Percentiles rank a stretch among this genome's conserved stretches.
These are phyloP conservation scores for Phyllosticta citriasiana DNA, from an alignment of 2,329 filamentous ascomycete genomes.

Conservation along the genomic window DNA sequence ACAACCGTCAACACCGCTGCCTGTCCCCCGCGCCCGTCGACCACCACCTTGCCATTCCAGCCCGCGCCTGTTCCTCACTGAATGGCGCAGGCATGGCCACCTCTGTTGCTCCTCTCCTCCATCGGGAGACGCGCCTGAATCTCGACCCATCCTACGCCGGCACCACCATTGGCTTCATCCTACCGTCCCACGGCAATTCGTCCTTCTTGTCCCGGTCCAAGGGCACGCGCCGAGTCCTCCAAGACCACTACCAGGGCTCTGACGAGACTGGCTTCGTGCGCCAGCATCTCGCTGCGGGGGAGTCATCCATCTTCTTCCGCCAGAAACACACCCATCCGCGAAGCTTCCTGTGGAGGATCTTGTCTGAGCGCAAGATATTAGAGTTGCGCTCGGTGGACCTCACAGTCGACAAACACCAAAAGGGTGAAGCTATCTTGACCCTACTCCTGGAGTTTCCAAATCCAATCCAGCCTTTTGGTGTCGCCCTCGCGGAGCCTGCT, in stretches of 20 bases:
- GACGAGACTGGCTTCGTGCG: conserved; percentile 66
- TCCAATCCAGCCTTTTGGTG: conserved; percentile 63
- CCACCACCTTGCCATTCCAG: background rate
- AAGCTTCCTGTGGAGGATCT: conserved; percentile 81
- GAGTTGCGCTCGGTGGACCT: conserved; percentile 79
- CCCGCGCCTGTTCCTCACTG: conserved; percentile 10
- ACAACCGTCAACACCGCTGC: conserved; percentile 3
- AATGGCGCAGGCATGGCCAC: conserved; percentile 62
- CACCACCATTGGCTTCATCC: conserved; percentile 56
- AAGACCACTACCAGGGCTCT: conserved; percentile 34
- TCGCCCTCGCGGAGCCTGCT: conserved; percentile 71
- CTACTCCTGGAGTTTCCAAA: conserved; percentile 69
- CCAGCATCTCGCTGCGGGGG: conserved; percentile 58
- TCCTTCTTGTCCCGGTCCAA: conserved; percentile 23
- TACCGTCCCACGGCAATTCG: conserved; percentile 24
- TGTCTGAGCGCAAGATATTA: conserved; percentile 69
- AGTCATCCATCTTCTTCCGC: conserved; percentile 78
- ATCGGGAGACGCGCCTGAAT: conserved; percentile 80
- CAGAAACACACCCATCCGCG: conserved; percentile 65
- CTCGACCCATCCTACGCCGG: conserved; percentile 63
- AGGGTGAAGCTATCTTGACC: conserved; percentile 59
- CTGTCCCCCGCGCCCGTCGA: background rate
- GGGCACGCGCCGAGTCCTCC: conserved; percentile 25
- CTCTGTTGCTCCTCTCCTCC: conserved; percentile 55
- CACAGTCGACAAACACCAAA: conserved; percentile 49